Evolutionary conservation across 108 stramenopile species (phyloP).

Genomic region (Discostella pseudostelligera): DNA sequence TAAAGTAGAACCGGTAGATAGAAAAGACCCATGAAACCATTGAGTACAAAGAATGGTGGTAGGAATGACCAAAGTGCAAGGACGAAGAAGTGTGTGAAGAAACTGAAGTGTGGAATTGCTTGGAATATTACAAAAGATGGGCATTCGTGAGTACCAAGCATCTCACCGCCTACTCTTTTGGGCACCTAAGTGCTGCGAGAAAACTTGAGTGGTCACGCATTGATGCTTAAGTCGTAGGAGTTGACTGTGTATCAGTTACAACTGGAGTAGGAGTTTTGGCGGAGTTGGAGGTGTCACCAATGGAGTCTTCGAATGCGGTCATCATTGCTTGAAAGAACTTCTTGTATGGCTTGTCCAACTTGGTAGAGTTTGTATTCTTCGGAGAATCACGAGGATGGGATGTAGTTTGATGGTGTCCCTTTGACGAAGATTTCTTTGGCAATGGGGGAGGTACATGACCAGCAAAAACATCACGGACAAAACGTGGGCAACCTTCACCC

Average conservation of each 20-base stretch:
- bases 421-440: neutral
- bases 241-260: neutral
- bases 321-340: neutral
- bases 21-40: neutral
- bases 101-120: neutral
- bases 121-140: neutral
- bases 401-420: neutral
- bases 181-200: neutral
- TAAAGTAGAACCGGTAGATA: neutral
- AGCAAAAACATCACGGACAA: too few species aligned
- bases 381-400: too few species aligned
- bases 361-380: too few species aligned
- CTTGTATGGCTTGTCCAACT: neutral
- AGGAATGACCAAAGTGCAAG: neutral
- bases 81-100: neutral
- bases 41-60: neutral
- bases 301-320: neutral
- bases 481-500: neutral
- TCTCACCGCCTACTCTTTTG: neutral
- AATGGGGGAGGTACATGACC: neutral
- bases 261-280: neutral
- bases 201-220: neutral
- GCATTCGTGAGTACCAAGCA: neutral
- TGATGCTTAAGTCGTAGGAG: neutral
- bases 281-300: neutral